Conservation (phyloP, 495 filamentous ascomycete genomes). For the Trichoderma virens region DNA sequence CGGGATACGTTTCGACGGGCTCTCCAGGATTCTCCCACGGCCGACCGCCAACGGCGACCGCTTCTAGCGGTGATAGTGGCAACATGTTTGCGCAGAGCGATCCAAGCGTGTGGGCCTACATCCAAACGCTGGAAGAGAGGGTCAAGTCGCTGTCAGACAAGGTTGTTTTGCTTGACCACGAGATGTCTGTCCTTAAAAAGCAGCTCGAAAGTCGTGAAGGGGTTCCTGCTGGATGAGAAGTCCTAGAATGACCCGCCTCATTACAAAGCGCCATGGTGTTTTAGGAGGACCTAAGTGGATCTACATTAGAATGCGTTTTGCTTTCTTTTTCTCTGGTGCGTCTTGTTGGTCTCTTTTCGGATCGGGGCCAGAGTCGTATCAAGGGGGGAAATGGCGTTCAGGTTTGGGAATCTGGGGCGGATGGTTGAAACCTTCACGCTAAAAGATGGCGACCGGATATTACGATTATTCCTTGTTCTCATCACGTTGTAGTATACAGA, state of each 20-base stretch:
- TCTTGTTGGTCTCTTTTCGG: neutral
- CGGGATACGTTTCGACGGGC: slow-evolving; percentile 17
- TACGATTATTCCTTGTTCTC: neutral
- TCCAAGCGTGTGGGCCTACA: slow-evolving; percentile 39
- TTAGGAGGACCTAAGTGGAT: neutral
- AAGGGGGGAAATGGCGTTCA: neutral
- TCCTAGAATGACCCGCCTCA: neutral
- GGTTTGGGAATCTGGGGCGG: slow-evolving; percentile 1
- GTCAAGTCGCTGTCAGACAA: slow-evolving; percentile 31
- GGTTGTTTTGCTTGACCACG: slow-evolving; percentile 33
- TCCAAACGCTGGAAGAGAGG: slow-evolving; percentile 42
- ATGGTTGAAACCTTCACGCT: neutral
- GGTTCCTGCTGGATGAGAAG: neutral
- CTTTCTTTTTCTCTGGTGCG: neutral
- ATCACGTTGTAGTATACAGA: neutral
- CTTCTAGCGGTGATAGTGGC: slow-evolving; percentile 27
- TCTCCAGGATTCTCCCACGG: slow-evolving; percentile 20
- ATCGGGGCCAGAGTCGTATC: neutral
- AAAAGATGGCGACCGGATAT: slow-evolving; percentile 2
- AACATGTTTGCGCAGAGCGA: slow-evolving; percentile 40
- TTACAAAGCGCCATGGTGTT: neutral
- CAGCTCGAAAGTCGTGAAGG: slow-evolving; percentile 19
- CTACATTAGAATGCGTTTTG: slow-evolving; percentile 5
- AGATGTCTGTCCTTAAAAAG: slow-evolving; percentile 26
- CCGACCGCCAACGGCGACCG: slow-evolving; percentile 21